phyloP scores from a whole-genome alignment of 2,329 filamentous ascomycete genomes.

The Talaromyces sp. region DNA sequence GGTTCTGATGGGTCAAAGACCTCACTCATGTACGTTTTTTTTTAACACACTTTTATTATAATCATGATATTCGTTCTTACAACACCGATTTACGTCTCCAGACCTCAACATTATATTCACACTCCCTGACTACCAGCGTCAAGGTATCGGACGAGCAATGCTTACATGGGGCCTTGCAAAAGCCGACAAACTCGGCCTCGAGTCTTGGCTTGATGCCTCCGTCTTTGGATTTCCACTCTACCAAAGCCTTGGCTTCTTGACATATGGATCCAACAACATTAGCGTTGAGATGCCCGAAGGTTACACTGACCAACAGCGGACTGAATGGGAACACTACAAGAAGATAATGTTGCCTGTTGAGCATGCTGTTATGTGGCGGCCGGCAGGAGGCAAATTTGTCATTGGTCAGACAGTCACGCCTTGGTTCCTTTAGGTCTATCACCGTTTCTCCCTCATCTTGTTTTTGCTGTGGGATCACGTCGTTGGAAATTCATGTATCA shows the following conservation, averaged over 20 bases:
- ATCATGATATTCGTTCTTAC: not conserved
- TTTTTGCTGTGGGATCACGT: not conserved
- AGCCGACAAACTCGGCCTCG: slow-evolving; percentile 8
- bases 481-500: not conserved
- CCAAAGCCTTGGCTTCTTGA: slow-evolving; percentile 8
- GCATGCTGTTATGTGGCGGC: slow-evolving; percentile 13
- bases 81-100: not conserved
- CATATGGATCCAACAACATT: slow-evolving; percentile 12
- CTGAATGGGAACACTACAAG: slow-evolving; percentile 14
- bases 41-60: no score
- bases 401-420: slow-evolving; percentile 15
- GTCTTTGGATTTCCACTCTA: slow-evolving; percentile 7
- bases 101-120: slow-evolving; percentile 14
- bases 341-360: slow-evolving; percentile 4
- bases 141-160: slow-evolving; percentile 9
- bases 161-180: slow-evolving; percentile 11
- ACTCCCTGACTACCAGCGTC: slow-evolving; percentile 4
- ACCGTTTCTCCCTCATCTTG: not conserved
- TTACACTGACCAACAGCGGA: slow-evolving; percentile 1
- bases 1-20: slow-evolving; percentile 1
- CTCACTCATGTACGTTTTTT: slow-evolving; percentile 6
- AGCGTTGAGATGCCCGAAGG: not conserved
- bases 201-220: slow-evolving; percentile 9
- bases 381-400: slow-evolving; percentile 4
- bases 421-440: not conserved